Percentiles rank a stretch among this genome's conserved stretches.
Conservation (phyloP, 352 stramenopile species). For the Phytophthora macrochlamydospora region DNA sequence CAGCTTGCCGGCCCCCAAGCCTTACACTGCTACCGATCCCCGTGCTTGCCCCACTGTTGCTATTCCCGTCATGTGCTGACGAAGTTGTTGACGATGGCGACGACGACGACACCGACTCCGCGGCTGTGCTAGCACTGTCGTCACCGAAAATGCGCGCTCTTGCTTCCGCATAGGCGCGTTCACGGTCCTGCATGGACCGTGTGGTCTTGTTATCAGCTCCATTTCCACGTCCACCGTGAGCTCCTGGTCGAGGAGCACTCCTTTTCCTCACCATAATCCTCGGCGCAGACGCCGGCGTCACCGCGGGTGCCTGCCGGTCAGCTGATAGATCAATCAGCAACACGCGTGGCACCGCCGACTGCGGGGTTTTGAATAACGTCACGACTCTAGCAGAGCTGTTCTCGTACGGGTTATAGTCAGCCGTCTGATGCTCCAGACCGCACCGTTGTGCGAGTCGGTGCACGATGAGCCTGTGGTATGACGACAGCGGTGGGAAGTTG, state of each 20-base stretch:
- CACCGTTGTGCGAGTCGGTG: constrained; percentile 95
- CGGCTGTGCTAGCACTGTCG: constrained; percentile 33
- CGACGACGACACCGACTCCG: constrained; percentile 30
- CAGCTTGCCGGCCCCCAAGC: constrained; percentile 49
- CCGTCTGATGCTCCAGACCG: constrained; percentile 88
- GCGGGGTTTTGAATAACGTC: constrained; percentile 87
- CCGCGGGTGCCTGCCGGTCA: constrained; percentile 61
- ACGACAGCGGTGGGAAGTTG: constrained; percentile 83
- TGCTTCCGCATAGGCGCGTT: constrained; percentile 94
- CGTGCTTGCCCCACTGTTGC: constrained; percentile 2
- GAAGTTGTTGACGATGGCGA: constrained; percentile 30
- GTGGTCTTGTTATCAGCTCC: constrained; percentile 55
- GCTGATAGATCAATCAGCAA: constrained; percentile 90
- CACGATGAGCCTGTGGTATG: constrained; percentile 89
- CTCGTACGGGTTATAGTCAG: constrained; percentile 75
- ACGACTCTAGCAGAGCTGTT: constrained; percentile 80
- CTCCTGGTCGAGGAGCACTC: constrained; percentile 35
- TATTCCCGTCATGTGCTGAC: constrained; percentile 13
- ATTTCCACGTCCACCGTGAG: constrained; percentile 48
- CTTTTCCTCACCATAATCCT: constrained; percentile 95
- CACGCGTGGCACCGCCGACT: constrained; percentile 76
- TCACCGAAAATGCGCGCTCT: constrained; percentile 94
- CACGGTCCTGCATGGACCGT: constrained; percentile 90
- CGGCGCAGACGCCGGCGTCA: constrained; percentile 76
- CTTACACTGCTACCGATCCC: constrained; percentile 14